A percentile compares a stretch with the other conserved stretches of the same genome.
These are phyloP conservation scores for Moniliella sp. DNA, from an alignment of 1,284 basidiomycete species.

Conservation along the genomic window DNA sequence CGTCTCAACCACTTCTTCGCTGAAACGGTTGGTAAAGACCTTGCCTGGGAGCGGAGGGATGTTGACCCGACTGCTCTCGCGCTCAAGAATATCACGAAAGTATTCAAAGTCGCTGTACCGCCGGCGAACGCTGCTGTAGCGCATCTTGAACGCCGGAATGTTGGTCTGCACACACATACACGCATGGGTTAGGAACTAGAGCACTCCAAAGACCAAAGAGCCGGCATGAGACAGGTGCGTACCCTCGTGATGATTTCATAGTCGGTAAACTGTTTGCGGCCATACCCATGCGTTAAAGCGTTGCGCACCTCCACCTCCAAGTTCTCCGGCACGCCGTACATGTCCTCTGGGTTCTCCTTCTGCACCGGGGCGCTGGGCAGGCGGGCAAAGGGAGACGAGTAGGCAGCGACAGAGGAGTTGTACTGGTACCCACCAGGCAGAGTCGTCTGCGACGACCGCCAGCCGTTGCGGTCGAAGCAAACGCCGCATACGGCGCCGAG, in stretches of 20 bases:
- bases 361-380: constrained; percentile 19
- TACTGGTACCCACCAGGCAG: background rate
- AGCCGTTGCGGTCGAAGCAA: too few relatives aligned
- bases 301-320: constrained; percentile 93
- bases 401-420: constrained; percentile 4
- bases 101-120: constrained; percentile 97
- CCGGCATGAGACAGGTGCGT: constrained; percentile 9
- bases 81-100: constrained; percentile 89
- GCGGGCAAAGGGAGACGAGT: constrained; percentile 29
- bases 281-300: constrained; percentile 63
- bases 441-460: too few relatives aligned
- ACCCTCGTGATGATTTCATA: constrained; percentile 96
- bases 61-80: constrained; percentile 86
- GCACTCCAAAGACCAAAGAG: background rate
- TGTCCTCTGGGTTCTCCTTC: constrained; percentile 51
- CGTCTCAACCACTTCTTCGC: constrained; percentile 84
- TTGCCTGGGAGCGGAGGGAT: constrained; percentile 91
- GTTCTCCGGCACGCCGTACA: constrained; percentile 71
- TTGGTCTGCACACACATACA: constrained; percentile 50
- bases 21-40: constrained; percentile 49
- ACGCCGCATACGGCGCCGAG: too few relatives aligned
- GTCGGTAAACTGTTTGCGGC: constrained; percentile 91
- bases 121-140: constrained; percentile 75
- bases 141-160: constrained; percentile 91
- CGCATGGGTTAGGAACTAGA: too few relatives aligned